Percentiles rank a stretch among this genome's conserved stretches.
phyloP scores from a whole-genome alignment of 2,329 filamentous ascomycete genomes.

The Aspergillus melleus region DNA sequence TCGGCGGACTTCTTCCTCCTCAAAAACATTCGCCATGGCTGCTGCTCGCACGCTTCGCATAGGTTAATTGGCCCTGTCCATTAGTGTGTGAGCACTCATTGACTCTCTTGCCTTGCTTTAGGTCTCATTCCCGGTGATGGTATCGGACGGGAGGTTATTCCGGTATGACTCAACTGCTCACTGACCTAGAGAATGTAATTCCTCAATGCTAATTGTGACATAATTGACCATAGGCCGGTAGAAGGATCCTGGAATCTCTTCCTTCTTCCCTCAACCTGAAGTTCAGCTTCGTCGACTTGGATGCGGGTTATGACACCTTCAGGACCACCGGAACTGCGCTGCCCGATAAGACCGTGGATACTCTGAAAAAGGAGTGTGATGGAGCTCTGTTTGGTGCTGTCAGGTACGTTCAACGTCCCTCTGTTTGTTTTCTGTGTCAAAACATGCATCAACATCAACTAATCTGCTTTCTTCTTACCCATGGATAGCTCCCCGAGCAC shows the following conservation, averaged over 20 bases:
- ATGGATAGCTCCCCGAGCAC: slow-evolving; percentile 71
- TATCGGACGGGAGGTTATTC: slow-evolving; percentile 98
- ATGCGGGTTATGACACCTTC: slow-evolving; percentile 92
- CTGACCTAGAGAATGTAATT: background rate
- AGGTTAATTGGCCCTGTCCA: slow-evolving; percentile 49
- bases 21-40: slow-evolving; percentile 30
- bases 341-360: slow-evolving; percentile 85
- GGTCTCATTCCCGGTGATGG: slow-evolving; percentile 97
- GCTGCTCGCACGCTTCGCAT: slow-evolving; percentile 67
- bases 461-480: background rate
- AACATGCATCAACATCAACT: background rate
- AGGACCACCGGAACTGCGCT: slow-evolving; percentile 84
- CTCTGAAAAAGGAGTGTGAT: slow-evolving; percentile 88
- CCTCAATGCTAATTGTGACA: slow-evolving; percentile 13
- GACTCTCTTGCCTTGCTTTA: slow-evolving; percentile 38
- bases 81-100: slow-evolving; percentile 12
- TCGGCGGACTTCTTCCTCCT: slow-evolving; percentile 7
- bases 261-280: slow-evolving; percentile 86
- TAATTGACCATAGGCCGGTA: slow-evolving; percentile 60
- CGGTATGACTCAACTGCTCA: slow-evolving; percentile 47
- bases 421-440: background rate
- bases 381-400: slow-evolving; percentile 96
- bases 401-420: slow-evolving; percentile 48
- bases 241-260: slow-evolving; percentile 87
- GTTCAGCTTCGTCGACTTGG: slow-evolving; percentile 90